These are phyloP conservation scores for Zoysia matrella DNA, from an alignment of 202 grass and related monocot species.

Conservation along the genomic window DNA sequence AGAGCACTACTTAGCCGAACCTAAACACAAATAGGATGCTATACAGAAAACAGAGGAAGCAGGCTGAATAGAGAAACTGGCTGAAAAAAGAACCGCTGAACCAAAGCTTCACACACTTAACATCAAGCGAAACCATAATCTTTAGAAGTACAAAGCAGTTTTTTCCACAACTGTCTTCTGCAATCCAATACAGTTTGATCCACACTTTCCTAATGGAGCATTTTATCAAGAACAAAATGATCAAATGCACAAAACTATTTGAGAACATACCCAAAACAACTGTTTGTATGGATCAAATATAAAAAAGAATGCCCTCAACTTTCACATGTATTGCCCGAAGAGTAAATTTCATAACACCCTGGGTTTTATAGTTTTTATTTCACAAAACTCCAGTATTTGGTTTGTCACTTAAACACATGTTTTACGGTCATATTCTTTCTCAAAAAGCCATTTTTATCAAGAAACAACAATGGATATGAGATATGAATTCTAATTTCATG, in stretches of 20 bases:
- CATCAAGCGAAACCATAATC: constrained; percentile 8
- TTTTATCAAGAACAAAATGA: constrained; percentile 31
- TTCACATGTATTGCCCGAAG: background rate
- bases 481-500: too few species aligned
- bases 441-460: too few species aligned
- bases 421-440: too few species aligned
- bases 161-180: background rate
- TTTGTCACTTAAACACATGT: too few species aligned
- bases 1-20: background rate
- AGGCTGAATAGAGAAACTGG: background rate
- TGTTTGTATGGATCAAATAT: constrained; percentile 23
- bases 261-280: background rate
- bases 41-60: constrained; percentile 28
- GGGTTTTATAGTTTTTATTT: too few species aligned
- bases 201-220: background rate
- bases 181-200: background rate
- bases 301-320: background rate
- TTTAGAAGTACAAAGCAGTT: constrained; percentile 2
- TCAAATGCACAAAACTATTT: background rate
- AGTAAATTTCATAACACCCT: too few species aligned
- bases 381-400: too few species aligned
- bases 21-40: constrained; percentile 5
- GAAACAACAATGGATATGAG: too few species aligned
- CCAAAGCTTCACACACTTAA: background rate
- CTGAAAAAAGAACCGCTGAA: constrained; percentile 3